Conservation (phyloP, 768 basidiomycete species). For the Sarcomyxa edulis region DNA sequence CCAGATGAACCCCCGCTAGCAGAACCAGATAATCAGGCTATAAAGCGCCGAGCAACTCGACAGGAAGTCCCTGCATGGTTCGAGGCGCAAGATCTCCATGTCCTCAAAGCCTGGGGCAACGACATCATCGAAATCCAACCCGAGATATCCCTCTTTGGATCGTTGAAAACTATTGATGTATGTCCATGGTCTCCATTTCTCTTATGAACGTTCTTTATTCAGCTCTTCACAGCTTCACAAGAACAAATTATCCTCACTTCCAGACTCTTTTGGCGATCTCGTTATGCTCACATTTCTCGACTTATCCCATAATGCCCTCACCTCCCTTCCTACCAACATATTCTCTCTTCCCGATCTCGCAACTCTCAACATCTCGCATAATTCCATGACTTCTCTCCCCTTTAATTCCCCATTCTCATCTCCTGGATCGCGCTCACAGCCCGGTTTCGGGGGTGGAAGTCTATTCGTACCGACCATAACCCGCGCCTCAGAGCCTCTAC, state of each 20-base stretch:
- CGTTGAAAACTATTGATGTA: slow-evolving; percentile 76
- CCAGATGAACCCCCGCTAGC: slow-evolving; percentile 51
- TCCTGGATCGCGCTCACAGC: slow-evolving; percentile 3
- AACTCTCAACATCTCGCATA: slow-evolving; percentile 67
- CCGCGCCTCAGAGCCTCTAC: slow-evolving; percentile 60
- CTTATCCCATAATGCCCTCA: slow-evolving; percentile 68
- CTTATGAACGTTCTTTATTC: slow-evolving; percentile 6
- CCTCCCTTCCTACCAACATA: slow-evolving; percentile 54
- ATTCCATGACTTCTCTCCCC: slow-evolving; percentile 53
- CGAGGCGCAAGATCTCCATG: slow-evolving; percentile 72
- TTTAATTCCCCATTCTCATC: slow-evolving; percentile 52
- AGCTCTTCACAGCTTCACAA: slow-evolving; percentile 54
- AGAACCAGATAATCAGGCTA: slow-evolving; percentile 22
- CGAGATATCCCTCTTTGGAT: slow-evolving; percentile 81
- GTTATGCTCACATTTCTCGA: slow-evolving; percentile 63
- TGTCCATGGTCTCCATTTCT: slow-evolving; percentile 25
- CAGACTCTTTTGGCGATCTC: slow-evolving; percentile 64
- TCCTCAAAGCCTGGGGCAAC: slow-evolving; percentile 78
- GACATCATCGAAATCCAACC: slow-evolving; percentile 75
- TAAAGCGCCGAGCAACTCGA: slow-evolving; percentile 34
- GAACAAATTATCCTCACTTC: slow-evolving; percentile 61
- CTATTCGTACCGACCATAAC: slow-evolving; percentile 63
- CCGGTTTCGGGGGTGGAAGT: slow-evolving; percentile 30
- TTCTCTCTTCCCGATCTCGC: slow-evolving; percentile 67
- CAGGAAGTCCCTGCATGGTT: slow-evolving; percentile 64